Evolutionary conservation across 2,329 filamentous ascomycete genomes (phyloP).

Genomic region (Cephalotrichum gorgonifer): DNA sequence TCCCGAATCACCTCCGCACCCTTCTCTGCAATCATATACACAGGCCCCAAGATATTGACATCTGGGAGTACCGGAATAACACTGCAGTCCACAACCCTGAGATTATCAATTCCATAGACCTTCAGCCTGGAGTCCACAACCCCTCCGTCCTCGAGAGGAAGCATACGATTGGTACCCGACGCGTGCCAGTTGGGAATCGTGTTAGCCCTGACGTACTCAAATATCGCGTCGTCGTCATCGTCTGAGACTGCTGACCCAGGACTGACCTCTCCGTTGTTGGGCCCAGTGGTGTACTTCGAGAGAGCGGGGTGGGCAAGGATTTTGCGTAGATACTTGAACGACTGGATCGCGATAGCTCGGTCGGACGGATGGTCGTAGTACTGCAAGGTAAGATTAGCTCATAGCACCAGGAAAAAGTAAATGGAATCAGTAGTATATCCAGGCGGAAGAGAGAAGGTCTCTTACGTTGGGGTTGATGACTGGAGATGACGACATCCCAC

Average conservation of each 20-base stretch:
- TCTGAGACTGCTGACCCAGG: constrained; percentile 11
- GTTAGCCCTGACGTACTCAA: constrained; percentile 16
- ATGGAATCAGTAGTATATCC: neutral
- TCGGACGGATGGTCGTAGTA: constrained; percentile 17
- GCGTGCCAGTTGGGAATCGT: constrained; percentile 26
- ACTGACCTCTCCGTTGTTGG: constrained; percentile 14
- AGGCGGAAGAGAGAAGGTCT: neutral
- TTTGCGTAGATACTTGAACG: constrained; percentile 20
- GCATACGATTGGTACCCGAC: constrained; percentile 33
- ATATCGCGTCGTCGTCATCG: constrained; percentile 15
- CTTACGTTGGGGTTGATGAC: constrained; percentile 14
- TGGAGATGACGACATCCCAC: constrained; percentile 13
- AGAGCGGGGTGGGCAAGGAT: constrained; percentile 16
- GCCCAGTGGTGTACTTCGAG: constrained; percentile 13
- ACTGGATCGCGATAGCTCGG: constrained; percentile 19
- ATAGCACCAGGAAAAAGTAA: neutral
- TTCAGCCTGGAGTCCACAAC: constrained; percentile 30
- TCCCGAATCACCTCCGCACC: constrained; percentile 17
- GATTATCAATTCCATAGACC: constrained; percentile 35
- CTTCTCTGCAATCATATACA: constrained; percentile 43
- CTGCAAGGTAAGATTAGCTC: constrained; percentile 3
- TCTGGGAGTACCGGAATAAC: constrained; percentile 35
- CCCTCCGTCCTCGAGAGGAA: constrained; percentile 31
- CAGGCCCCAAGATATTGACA: constrained; percentile 37
- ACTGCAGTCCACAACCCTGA: constrained; percentile 39